These are phyloP conservation scores for Cornus controversa DNA, from an alignment of 148 eudicot species.

Conservation along the genomic window DNA sequence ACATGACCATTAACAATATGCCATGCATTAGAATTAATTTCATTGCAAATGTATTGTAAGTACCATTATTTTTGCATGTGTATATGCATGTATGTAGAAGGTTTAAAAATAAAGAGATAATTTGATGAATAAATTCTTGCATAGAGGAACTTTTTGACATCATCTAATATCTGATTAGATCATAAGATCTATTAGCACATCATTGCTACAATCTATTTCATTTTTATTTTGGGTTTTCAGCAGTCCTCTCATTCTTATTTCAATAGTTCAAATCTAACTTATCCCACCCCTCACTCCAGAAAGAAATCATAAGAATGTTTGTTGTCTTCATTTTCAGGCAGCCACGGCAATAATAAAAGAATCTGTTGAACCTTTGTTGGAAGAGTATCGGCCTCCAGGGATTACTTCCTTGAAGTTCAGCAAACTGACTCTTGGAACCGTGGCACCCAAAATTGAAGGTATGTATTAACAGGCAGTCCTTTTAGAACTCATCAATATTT, in stretches of 20 bases:
- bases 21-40: background rate
- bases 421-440: slow-evolving; percentile 92
- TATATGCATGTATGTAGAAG: background rate
- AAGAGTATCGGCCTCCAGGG: slow-evolving; percentile 91
- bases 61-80: background rate
- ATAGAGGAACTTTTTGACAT: background rate
- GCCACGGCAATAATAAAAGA: slow-evolving; percentile 77
- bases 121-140: background rate
- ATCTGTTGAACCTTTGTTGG: slow-evolving; percentile 94
- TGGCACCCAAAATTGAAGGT: slow-evolving; percentile 99
- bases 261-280: no score
- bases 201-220: background rate
- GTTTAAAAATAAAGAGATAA: background rate
- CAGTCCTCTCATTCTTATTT: background rate
- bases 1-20: background rate
- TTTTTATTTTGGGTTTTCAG: background rate
- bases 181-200: background rate
- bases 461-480: background rate
- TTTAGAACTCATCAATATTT: background rate
- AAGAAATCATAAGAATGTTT: background rate
- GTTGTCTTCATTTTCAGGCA: slow-evolving; percentile 49
- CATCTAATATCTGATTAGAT: background rate
- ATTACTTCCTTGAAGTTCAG: slow-evolving; percentile 86
- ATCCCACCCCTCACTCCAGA: background rate
- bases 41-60: background rate